These are phyloP conservation scores for Kwoniella pini DNA, from an alignment of 768 basidiomycete genomes.

Conservation along the genomic window DNA sequence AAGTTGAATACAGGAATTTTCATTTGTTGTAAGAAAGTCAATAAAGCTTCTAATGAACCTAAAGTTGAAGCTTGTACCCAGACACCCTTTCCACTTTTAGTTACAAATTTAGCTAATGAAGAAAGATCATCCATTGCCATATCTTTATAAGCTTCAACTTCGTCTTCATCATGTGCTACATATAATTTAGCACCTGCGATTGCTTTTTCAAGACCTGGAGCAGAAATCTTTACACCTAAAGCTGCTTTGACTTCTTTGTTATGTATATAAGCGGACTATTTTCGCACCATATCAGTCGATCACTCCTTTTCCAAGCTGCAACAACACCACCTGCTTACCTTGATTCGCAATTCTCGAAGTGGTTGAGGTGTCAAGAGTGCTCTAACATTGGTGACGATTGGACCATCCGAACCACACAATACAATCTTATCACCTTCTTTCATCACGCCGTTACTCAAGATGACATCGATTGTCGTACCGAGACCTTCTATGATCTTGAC, in stretches of 20 bases:
- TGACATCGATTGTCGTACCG: slow-evolving; percentile 95
- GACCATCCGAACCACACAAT: slow-evolving; percentile 93
- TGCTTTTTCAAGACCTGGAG: slow-evolving; percentile 94
- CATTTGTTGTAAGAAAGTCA: slow-evolving; percentile 91
- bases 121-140: slow-evolving; percentile 97
- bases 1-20: slow-evolving; percentile 98
- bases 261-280: slow-evolving; percentile 89
- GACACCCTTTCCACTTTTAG: slow-evolving; percentile 93
- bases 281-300: neutral
- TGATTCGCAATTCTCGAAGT: slow-evolving; percentile 88
- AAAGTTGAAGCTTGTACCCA: slow-evolving; percentile 97
- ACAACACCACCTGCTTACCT: slow-evolving; percentile 60
- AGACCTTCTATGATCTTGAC: slow-evolving; percentile 98
- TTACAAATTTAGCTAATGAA: slow-evolving; percentile 80
- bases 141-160: slow-evolving; percentile 90
- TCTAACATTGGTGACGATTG: slow-evolving; percentile 91
- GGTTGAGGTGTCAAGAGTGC: slow-evolving; percentile 96
- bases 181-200: slow-evolving; percentile 94
- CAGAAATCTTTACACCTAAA: slow-evolving; percentile 90
- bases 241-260: slow-evolving; percentile 97
- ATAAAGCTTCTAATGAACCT: slow-evolving; percentile 91
- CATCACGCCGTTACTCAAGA: slow-evolving; percentile 90
- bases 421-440: slow-evolving; percentile 92
- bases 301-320: neutral
- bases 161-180: slow-evolving; percentile 90